phyloP scores from a whole-genome alignment of 345 rosid genomes.

The Euphorbia lathyris region DNA sequence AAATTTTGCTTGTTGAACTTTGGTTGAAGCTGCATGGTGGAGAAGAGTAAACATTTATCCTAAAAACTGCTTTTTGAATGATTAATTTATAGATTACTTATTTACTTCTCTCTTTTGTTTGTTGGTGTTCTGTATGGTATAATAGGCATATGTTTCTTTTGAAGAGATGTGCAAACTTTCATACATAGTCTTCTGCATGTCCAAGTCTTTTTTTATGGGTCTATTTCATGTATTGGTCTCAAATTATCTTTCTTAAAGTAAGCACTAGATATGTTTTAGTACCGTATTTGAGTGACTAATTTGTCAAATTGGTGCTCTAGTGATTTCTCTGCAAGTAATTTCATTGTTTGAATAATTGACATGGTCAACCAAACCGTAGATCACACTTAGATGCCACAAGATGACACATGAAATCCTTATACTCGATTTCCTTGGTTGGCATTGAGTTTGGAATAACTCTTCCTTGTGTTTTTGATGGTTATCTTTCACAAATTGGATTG shows the following conservation, averaged over 20 bases:
- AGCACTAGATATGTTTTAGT: neutral
- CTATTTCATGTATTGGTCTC: neutral
- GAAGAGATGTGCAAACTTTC: neutral
- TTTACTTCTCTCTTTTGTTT: neutral
- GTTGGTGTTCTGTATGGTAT: neutral
- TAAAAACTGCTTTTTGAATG: neutral
- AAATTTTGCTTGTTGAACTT: neutral
- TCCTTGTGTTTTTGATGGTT: constrained; percentile 4
- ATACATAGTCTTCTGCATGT: neutral
- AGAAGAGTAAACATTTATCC: neutral
- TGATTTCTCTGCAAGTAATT: neutral
- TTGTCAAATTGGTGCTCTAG: constrained; percentile 1
- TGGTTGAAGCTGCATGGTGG: neutral
- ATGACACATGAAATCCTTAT: neutral
- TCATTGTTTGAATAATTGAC: neutral
- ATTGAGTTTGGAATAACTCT: constrained; percentile 1
- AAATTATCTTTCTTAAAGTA: neutral
- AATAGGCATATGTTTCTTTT: neutral
- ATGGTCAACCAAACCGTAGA: neutral
- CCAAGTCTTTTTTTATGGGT: neutral
- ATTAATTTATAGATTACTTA: neutral
- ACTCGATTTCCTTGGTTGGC: constrained; percentile 5
- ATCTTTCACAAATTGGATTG: neutral
- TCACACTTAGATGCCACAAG: neutral
- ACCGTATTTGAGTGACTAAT: neutral